Percentiles rank a stretch among this genome's conserved stretches.
These are phyloP conservation scores for Trametes sp. DNA, from an alignment of 1,284 basidiomycete species.

Conservation along the genomic window DNA sequence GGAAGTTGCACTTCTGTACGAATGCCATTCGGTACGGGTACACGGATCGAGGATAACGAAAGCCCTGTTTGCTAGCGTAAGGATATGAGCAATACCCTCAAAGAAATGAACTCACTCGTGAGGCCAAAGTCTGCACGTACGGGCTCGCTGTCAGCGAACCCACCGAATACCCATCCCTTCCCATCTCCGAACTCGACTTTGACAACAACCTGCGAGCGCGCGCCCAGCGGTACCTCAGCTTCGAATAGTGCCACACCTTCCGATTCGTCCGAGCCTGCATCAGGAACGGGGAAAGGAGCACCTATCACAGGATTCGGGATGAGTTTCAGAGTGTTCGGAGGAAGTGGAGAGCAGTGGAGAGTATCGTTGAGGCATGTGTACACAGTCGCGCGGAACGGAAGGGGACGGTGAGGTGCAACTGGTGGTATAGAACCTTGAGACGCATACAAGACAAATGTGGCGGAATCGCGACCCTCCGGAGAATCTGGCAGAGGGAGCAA, in stretches of 20 bases:
- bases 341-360: slow-evolving; percentile 49
- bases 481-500: slow-evolving; percentile 53
- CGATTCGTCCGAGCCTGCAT: slow-evolving; percentile 75
- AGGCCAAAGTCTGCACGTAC: slow-evolving; percentile 46
- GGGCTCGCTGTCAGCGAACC: slow-evolving; percentile 47
- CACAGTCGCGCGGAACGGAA: slow-evolving; percentile 53
- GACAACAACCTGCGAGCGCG: slow-evolving; percentile 57
- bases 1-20: slow-evolving; percentile 40
- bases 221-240: slow-evolving; percentile 46
- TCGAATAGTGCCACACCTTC: slow-evolving; percentile 75
- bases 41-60: slow-evolving; percentile 32
- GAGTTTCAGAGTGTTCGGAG: slow-evolving; percentile 58
- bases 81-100: neutral
- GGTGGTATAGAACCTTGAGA: slow-evolving; percentile 62
- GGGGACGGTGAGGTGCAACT: slow-evolving; percentile 55
- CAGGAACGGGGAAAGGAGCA: slow-evolving; percentile 65
- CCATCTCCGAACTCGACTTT: slow-evolving; percentile 57
- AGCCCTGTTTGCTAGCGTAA: slow-evolving; percentile 27
- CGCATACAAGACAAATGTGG: slow-evolving; percentile 60
- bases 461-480: slow-evolving; percentile 15
- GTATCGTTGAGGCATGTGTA: slow-evolving; percentile 49
- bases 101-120: slow-evolving; percentile 52
- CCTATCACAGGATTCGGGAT: slow-evolving; percentile 65
- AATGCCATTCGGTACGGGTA: slow-evolving; percentile 45
- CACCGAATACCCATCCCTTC: slow-evolving; percentile 70